Evolutionary conservation across 257 asterid genomes (phyloP).

Genomic region (Phtheirospermum japonicum): DNA sequence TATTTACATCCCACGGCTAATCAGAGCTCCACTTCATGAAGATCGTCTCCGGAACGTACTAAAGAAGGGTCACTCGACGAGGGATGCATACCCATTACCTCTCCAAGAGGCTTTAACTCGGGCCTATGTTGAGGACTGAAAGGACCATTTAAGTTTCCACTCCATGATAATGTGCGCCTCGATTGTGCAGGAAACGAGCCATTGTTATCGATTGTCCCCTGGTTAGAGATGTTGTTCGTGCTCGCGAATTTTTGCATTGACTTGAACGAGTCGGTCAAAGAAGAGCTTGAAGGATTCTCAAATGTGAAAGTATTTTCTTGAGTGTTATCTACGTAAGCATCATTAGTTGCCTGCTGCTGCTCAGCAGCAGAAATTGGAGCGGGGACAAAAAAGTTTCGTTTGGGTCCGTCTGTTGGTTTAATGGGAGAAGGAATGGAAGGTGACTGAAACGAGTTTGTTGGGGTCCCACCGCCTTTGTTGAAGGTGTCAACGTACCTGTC

Average conservation of each 20-base stretch:
- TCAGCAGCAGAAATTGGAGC: constrained; percentile 44
- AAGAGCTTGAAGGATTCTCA: constrained; percentile 42
- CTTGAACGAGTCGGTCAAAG: constrained; percentile 35
- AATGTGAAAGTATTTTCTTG: constrained; percentile 30
- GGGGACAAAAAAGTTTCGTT: constrained; percentile 83
- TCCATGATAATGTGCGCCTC: constrained; percentile 90
- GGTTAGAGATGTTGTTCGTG: constrained; percentile 58
- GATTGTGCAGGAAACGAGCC: constrained; percentile 41
- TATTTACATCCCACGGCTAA: constrained; percentile 35
- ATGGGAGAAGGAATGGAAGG: constrained; percentile 48
- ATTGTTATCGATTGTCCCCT: constrained; percentile 23
- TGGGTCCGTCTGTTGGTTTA: constrained; percentile 51
- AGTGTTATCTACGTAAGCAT: constrained; percentile 27
- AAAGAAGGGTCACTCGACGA: constrained; percentile 31
- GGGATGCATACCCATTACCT: constrained; percentile 1
- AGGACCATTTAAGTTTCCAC: constrained; percentile 59
- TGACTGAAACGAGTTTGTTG: constrained; percentile 58
- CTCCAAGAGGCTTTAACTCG: neutral
- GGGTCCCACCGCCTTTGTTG: constrained; percentile 71
- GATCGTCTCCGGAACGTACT: constrained; percentile 47
- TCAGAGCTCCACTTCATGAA: constrained; percentile 70
- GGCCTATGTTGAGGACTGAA: neutral
- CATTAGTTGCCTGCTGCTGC: constrained; percentile 30
- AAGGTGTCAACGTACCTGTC: constrained; percentile 50
- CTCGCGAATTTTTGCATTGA: constrained; percentile 73